phyloP scores from a whole-genome alignment of 768 basidiomycete genomes.

The Collybia nuda region DNA sequence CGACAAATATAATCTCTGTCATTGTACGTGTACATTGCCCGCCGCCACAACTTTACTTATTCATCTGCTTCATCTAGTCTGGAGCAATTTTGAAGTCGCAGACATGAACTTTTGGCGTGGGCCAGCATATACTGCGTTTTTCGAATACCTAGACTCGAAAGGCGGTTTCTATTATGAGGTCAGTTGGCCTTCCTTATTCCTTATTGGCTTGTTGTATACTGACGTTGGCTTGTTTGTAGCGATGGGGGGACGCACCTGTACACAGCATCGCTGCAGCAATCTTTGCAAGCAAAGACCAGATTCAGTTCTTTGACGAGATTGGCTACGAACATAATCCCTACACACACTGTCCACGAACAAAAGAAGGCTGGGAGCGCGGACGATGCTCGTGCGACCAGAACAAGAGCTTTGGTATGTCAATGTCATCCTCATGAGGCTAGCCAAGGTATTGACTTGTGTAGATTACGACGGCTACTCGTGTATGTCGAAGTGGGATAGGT shows the following conservation, averaged over 20 bases:
- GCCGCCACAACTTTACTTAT: background rate
- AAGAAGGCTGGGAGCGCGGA: slow-evolving; percentile 38
- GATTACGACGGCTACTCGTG: too few relatives aligned
- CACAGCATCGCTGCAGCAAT: slow-evolving; percentile 79
- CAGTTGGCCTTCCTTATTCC: background rate
- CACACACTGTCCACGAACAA: slow-evolving; percentile 60
- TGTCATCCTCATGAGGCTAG: background rate
- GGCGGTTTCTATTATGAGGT: slow-evolving; percentile 77
- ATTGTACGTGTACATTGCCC: slow-evolving; percentile 58
- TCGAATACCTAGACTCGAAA: slow-evolving; percentile 57
- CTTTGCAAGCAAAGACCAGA: slow-evolving; percentile 63
- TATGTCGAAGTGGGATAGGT: too few relatives aligned
- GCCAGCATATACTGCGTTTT: slow-evolving; percentile 63
- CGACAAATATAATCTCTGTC: slow-evolving; percentile 64
- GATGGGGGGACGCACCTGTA: slow-evolving; percentile 86
- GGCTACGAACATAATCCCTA: slow-evolving; percentile 79
- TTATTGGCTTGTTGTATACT: background rate
- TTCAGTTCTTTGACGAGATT: slow-evolving; percentile 81
- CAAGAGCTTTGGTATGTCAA: background rate
- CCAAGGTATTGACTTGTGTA: background rate
- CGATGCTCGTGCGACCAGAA: slow-evolving; percentile 36
- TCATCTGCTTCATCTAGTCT: slow-evolving; percentile 32
- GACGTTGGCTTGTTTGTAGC: slow-evolving; percentile 26
- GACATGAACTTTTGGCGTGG: slow-evolving; percentile 67
- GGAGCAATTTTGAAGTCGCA: slow-evolving; percentile 76